phyloP scores from a whole-genome alignment of 306 rosid genomes.

The Cicer arietinum region DNA sequence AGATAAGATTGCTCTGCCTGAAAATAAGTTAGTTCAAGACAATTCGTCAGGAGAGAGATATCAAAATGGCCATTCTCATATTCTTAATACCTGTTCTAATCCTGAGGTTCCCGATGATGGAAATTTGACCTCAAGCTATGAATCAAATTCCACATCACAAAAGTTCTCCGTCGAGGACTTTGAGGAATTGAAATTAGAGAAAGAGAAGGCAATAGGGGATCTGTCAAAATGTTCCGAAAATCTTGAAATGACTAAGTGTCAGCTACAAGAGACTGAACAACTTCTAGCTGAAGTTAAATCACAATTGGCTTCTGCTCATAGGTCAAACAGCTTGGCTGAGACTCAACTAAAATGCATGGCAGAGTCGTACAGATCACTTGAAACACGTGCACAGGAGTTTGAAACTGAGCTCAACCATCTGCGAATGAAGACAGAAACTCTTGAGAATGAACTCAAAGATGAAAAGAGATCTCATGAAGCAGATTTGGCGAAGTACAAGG shows the following conservation, averaged over 20 bases:
- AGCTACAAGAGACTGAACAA: conserved; percentile 84
- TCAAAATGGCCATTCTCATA: conserved; percentile 67
- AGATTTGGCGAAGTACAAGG: conserved; percentile 66
- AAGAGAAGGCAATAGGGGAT: conserved; percentile 65
- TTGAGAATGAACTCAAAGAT: conserved; percentile 76
- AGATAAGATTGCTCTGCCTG: conserved; percentile 93
- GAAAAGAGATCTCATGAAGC: conserved; percentile 77
- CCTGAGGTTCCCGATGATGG: conserved; percentile 92
- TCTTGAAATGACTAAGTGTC: conserved; percentile 73
- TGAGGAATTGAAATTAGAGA: conserved; percentile 75
- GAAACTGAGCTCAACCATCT: conserved; percentile 81
- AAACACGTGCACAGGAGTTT: conserved; percentile 74
- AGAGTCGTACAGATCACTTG: conserved; percentile 94
- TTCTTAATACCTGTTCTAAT: conserved; percentile 66
- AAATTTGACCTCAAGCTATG: conserved; percentile 65
- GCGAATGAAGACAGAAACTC: conserved; percentile 64
- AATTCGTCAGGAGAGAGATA: conserved; percentile 62
- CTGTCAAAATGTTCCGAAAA: conserved; percentile 73
- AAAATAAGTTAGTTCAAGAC: conserved; percentile 72
- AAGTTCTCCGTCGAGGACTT: conserved; percentile 69
- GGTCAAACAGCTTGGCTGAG: conserved; percentile 84
- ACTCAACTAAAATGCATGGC: conserved; percentile 98
- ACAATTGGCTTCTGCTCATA: conserved; percentile 82
- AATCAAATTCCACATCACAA: conserved; percentile 56
- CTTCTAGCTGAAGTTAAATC: conserved; percentile 85